Conservation (phyloP, 2,329 filamentous ascomycete species). For the Aspergillus tanneri region DNA sequence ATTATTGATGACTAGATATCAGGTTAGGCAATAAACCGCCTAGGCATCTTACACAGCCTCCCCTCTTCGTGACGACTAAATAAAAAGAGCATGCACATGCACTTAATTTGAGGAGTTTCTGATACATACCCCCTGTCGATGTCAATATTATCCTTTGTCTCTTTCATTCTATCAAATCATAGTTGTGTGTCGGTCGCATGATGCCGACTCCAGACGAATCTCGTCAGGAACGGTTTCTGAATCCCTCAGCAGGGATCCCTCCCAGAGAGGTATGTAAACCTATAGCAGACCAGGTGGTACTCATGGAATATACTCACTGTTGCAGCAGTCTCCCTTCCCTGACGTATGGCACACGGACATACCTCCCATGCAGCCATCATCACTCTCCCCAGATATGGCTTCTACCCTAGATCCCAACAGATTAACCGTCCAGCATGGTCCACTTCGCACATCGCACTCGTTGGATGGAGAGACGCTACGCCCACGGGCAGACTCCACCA, state of each 20-base stretch:
- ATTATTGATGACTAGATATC: not conserved
- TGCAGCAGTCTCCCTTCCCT: conserved; percentile 6
- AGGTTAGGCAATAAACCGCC: conserved; percentile 2
- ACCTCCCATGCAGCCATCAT: conserved; percentile 17
- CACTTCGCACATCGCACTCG: conserved; percentile 34
- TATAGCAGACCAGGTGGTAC: not conserved
- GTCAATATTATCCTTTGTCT: not conserved
- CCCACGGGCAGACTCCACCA: conserved; percentile 43
- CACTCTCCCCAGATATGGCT: conserved; percentile 27
- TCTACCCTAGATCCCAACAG: conserved; percentile 23
- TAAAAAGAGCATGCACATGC: conserved; percentile 3
- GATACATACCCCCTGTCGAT: conserved; percentile 1
- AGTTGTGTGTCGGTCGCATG: conserved; percentile 13
- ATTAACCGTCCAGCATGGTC: conserved; percentile 28
- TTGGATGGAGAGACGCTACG: conserved; percentile 48
- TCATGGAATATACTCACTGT: conserved; percentile 10
- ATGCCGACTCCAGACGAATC: conserved; percentile 19
- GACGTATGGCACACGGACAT: conserved; percentile 6
- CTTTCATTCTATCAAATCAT: conserved; percentile 5
- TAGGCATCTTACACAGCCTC: conserved; percentile 8
- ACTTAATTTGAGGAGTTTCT: conserved; percentile 7
- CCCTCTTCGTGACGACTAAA: not conserved
- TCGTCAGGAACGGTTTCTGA: conserved; percentile 11
- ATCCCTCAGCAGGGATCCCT: conserved; percentile 13
- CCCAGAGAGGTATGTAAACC: conserved; percentile 15